Conservation (phyloP, 345 rosid species). For the Hirschfeldia incana region DNA sequence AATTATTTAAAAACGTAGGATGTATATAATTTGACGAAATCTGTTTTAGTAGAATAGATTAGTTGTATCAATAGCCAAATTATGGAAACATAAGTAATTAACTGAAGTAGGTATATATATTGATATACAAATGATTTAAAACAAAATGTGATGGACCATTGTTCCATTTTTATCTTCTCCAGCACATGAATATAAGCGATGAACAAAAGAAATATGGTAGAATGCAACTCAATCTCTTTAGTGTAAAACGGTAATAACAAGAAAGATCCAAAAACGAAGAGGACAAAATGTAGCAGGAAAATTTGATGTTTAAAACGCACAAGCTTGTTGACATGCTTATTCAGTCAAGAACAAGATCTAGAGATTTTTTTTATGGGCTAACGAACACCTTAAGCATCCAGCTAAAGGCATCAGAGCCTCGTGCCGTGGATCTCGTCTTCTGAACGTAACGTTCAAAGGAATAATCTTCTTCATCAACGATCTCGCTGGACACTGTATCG, state of each 20-base stretch:
- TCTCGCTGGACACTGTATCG: slow-evolving; percentile 57
- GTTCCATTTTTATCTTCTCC: neutral
- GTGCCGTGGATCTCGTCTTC: slow-evolving; percentile 45
- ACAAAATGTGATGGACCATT: too few relatives aligned
- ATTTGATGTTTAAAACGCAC: slow-evolving; percentile 2
- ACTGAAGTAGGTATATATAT: too few relatives aligned
- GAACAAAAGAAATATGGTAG: slow-evolving; percentile 7
- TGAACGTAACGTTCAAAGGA: slow-evolving; percentile 55
- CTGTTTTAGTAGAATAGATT: too few relatives aligned
- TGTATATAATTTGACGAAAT: too few relatives aligned
- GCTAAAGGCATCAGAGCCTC: slow-evolving; percentile 54
- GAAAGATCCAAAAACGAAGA: neutral
- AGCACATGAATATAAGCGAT: neutral
- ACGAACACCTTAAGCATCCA: slow-evolving; percentile 76
- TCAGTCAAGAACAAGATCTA: neutral
- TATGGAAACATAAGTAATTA: too few relatives aligned
- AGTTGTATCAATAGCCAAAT: too few relatives aligned
- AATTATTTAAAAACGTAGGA: too few relatives aligned
- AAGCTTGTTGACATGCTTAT: slow-evolving; percentile 6
- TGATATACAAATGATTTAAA: too few relatives aligned
- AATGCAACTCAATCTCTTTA: slow-evolving; percentile 8
- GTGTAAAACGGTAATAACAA: neutral
- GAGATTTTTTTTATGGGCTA: slow-evolving; percentile 46
- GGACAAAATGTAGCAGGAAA: slow-evolving; percentile 11
- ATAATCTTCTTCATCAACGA: slow-evolving; percentile 57